Percentiles rank a stretch among this genome's conserved stretches.
phyloP scores from a whole-genome alignment of 768 basidiomycete species.

The Gymnopilus junonius region DNA sequence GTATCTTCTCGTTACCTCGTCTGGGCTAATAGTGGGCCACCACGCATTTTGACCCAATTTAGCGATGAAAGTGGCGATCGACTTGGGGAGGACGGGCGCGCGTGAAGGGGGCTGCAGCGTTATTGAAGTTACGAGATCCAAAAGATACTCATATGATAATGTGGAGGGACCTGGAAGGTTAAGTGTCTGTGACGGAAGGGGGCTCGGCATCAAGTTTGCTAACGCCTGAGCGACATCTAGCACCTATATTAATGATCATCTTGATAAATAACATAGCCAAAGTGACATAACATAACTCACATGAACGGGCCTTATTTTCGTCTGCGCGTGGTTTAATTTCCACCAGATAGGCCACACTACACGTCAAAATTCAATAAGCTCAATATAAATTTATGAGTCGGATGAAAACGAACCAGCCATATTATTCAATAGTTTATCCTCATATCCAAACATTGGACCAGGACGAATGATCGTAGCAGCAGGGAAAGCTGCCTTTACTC shows the following conservation, averaged over 20 bases:
- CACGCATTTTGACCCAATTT: conserved; percentile 69
- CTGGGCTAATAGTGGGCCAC: conserved; percentile 93
- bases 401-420: conserved; percentile 70
- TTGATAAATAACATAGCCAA: conserved; percentile 18
- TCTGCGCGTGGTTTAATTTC: conserved; percentile 89
- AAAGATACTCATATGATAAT: conserved; percentile 79
- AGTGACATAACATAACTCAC: conserved; percentile 48
- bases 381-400: conserved; percentile 4
- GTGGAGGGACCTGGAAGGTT: conserved; percentile 89
- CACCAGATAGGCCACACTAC: conserved; percentile 91
- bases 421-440: conserved; percentile 93
- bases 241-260: conserved; percentile 53
- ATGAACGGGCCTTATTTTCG: conserved; percentile 90
- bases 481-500: conserved; percentile 82
- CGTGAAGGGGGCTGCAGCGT: conserved; percentile 76
- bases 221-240: conserved; percentile 94
- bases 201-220: conserved; percentile 69
- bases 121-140: conserved; percentile 78
- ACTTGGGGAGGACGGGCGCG: conserved; percentile 79
- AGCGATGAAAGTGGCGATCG: conserved; percentile 66
- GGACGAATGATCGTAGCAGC: conserved; percentile 89
- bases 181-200: conserved; percentile 68
- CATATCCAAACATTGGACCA: conserved; percentile 86
- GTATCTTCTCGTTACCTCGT: conserved; percentile 88
- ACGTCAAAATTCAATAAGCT: conserved; percentile 9